Evolutionary conservation across 495 filamentous ascomycete genomes (phyloP).

Genomic region (Aspergillus asperescens): DNA sequence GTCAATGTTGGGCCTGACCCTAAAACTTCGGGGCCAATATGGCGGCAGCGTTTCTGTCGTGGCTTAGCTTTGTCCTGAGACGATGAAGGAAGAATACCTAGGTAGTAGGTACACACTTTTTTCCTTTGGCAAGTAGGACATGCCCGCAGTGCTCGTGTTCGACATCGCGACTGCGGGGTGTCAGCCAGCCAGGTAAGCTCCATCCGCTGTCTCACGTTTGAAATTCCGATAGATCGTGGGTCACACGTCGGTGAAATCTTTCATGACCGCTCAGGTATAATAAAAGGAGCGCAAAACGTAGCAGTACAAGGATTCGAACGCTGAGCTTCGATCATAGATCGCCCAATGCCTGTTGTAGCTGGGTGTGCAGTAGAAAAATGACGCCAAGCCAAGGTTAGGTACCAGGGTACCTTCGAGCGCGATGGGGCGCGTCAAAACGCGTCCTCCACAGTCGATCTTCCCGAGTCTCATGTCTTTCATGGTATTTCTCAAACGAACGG

Average conservation of each 20-base stretch:
- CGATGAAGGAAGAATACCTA: background rate
- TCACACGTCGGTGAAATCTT: too few relatives aligned
- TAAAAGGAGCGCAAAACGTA: too few relatives aligned
- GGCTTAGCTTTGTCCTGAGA: background rate
- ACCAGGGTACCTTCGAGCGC: too few relatives aligned
- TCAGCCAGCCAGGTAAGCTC: constrained; percentile 39
- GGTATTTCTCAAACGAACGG: background rate
- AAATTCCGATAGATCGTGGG: too few relatives aligned
- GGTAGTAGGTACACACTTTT: constrained; percentile 25
- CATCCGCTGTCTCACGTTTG: constrained; percentile 18
- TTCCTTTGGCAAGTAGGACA: constrained; percentile 33
- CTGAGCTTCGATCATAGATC: too few relatives aligned
- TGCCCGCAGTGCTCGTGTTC: constrained; percentile 30
- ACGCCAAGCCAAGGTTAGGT: background rate
- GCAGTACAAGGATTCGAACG: too few relatives aligned
- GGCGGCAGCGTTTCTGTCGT: constrained; percentile 34
- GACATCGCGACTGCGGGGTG: constrained; percentile 32
- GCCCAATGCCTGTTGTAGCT: too few relatives aligned
- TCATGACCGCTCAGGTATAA: too few relatives aligned
- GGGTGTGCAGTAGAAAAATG: too few relatives aligned
- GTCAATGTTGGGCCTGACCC: background rate
- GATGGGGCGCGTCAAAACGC: background rate
- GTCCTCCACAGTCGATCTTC: background rate
- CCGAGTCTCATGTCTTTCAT: background rate
- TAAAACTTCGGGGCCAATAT: constrained; percentile 14